Base-by-base conservation (phyloP, 2,329 filamentous ascomycete species). In the Fusarium compactum region DNA sequence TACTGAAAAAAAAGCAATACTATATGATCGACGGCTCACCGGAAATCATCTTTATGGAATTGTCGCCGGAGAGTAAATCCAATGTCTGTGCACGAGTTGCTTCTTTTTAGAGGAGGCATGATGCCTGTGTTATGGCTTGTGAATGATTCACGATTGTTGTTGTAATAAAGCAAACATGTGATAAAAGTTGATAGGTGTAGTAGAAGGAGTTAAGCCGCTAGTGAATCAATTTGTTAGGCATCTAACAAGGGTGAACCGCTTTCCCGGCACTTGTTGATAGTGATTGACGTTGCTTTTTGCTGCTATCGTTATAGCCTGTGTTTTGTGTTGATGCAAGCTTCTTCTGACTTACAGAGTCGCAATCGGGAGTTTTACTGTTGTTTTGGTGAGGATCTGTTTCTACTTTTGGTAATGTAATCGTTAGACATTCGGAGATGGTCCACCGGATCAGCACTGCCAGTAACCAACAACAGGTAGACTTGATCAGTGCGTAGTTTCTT, bases 61-160 rank as follows among this genome's bases (percentile, higher is more conserved):
- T 93, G 91, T 24, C 88, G 86, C 50, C 90, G 87, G 32, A 95
- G 82, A 8, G 92, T 93, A 77, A 93, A 94, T 69, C 92, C 91
- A 65, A 94, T 85, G 78, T 95, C 92, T 62, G 84, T 83, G 74
- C 82, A 85, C 45, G 86, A 88, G 62, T 82, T 82, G 52, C 79
- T 80, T 69, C 84, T 81, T 44, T 80, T 77, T 56, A 87, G 78
- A 48, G 77, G 74, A 58, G 83, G 78, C 82, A 84, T 84, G 61
- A 67, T 66, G 74, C 43, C 64, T 72, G 72, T 58, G 54, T 70
- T 48, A 58, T 38, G 54, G 50, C 55, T 43, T 43, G 22, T 25
- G 51, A 32, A 32, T 32, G 27, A 60, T 68, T 64, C 54, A 67
- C 67, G 52, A 54, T 16, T 27, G 38, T 45, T 27, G 38, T 41